Evolutionary conservation across 139 green algal genomes (phyloP).

Genomic region (Volvox africanus): DNA sequence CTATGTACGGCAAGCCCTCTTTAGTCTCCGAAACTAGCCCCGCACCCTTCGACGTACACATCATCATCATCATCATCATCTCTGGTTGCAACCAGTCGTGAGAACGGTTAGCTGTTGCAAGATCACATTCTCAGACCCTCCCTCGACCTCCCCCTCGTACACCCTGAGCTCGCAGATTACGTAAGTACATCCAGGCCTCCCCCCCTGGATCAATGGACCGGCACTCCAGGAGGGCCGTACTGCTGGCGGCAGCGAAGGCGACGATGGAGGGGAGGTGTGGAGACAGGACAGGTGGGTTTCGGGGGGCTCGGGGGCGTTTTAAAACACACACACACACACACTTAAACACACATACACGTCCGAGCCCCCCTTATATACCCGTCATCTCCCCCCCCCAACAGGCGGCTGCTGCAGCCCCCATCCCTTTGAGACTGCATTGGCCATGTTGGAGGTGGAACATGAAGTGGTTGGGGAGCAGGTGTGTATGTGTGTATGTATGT

Average conservation of each 20-base stretch:
- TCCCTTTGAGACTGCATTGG: constrained; percentile 82
- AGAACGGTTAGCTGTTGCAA: no score
- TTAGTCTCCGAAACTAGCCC: no score
- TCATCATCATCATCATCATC: no score
- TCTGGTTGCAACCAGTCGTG: no score
- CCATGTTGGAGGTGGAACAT: constrained; percentile 73
- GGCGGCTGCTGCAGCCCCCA: constrained; percentile 68
- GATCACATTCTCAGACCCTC: no score
- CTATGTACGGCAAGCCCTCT: no score
- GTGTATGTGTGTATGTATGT: neutral
- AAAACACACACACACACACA: no score
- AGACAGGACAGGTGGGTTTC: neutral
- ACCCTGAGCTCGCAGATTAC: neutral
- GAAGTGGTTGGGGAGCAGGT: constrained; percentile 47
- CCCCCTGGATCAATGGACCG: constrained; percentile 44
- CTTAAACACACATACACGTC: no score
- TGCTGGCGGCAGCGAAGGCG: constrained; percentile 25
- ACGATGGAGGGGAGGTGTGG: constrained; percentile 54
- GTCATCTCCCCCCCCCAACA: neutral
- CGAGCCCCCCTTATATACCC: neutral
- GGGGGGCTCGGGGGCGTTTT: no score
- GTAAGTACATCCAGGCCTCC: constrained; percentile 48
- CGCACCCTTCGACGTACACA: no score
- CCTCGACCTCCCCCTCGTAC: neutral
- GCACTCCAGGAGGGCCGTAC: constrained; percentile 11